phyloP scores from a whole-genome alignment of 169 alveolate species.

The Plasmodium vivax region DNA sequence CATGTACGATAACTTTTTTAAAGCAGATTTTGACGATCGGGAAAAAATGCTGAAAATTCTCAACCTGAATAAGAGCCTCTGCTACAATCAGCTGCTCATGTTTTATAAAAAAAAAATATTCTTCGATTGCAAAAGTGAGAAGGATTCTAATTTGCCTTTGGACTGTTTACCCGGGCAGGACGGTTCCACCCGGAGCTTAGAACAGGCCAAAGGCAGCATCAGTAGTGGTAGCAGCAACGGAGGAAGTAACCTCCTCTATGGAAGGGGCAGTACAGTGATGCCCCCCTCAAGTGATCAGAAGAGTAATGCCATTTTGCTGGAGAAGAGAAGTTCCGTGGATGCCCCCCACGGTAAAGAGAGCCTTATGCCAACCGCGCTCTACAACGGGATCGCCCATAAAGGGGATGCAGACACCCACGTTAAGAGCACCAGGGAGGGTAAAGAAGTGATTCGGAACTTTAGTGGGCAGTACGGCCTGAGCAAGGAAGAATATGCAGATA shows the following conservation, averaged over 20 bases:
- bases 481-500: neutral
- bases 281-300: neutral
- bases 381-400: neutral
- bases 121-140: conserved; percentile 15
- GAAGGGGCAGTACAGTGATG: neutral
- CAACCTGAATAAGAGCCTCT: conserved; percentile 6
- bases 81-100: conserved; percentile 32
- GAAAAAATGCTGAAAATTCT: conserved; percentile 57
- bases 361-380: neutral
- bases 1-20: conserved; percentile 59
- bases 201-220: neutral
- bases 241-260: neutral
- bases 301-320: neutral
- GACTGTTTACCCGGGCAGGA: neutral
- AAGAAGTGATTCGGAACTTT: neutral
- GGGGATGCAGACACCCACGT: neutral
- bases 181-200: neutral
- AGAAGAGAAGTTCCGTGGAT: neutral
- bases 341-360: neutral
- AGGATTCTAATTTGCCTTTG: neutral
- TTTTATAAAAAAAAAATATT: conserved; percentile 57
- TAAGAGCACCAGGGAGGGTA: neutral
- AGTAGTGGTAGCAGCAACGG: neutral
- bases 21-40: conserved; percentile 22
- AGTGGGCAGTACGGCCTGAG: neutral